A percentile compares a stretch with the other conserved stretches of the same genome.
These are phyloP conservation scores for Acmispon strigosus DNA, from an alignment of 306 rosid species.

Conservation along the genomic window DNA sequence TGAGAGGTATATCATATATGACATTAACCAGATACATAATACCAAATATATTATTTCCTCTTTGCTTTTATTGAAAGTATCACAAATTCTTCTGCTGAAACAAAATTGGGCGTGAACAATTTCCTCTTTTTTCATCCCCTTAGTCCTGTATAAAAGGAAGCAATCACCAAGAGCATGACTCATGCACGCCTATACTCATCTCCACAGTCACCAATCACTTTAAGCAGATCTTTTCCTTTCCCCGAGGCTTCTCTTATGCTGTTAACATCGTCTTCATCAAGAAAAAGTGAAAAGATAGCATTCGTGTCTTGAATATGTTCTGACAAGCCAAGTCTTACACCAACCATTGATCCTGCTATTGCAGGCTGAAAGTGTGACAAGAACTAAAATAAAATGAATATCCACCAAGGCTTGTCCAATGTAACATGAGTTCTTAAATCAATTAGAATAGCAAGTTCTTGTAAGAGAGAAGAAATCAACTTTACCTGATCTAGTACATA, in stretches of 20 bases:
- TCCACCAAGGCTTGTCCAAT: not conserved
- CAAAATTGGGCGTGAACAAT: slow-evolving; percentile 9
- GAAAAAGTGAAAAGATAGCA: slow-evolving; percentile 77
- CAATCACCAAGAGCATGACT: slow-evolving; percentile 7
- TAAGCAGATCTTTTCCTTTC: slow-evolving; percentile 78
- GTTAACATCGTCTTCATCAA: slow-evolving; percentile 71
- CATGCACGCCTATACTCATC: slow-evolving; percentile 87
- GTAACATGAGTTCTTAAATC: not conserved
- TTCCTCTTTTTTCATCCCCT: not conserved
- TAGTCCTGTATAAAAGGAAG: not conserved
- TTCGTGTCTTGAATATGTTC: slow-evolving; percentile 69
- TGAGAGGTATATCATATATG: no score
- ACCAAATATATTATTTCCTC: no score
- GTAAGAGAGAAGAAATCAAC: not conserved
- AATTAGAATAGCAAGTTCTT: not conserved
- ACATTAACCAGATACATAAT: no score
- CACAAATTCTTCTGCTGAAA: not conserved
- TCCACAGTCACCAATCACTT: slow-evolving; percentile 91
- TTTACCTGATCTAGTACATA: slow-evolving; percentile 78
- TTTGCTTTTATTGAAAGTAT: no score
- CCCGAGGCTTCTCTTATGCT: slow-evolving; percentile 65
- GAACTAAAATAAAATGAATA: slow-evolving; percentile 1
- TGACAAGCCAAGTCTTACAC: slow-evolving; percentile 89
- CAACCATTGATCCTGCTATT: slow-evolving; percentile 96
- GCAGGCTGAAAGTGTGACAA: slow-evolving; percentile 57